Evolutionary conservation across 768 basidiomycete genomes (phyloP).

Genomic region (Candolleomyces aberdarensis): DNA sequence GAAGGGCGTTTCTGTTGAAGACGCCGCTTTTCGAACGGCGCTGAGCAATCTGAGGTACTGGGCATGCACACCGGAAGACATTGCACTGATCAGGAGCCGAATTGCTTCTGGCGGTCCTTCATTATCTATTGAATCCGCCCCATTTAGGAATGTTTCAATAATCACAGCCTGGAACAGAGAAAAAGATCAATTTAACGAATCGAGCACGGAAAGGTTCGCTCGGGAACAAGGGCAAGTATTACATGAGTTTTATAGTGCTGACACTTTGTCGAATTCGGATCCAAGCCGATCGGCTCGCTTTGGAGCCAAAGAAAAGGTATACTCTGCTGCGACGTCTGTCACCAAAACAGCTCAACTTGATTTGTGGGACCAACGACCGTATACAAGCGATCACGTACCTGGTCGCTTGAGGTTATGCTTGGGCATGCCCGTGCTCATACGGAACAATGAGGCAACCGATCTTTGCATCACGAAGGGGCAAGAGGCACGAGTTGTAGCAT

Average conservation of each 20-base stretch:
- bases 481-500: constrained; percentile 14
- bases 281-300: no score
- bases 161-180: constrained; percentile 36
- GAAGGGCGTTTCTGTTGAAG: constrained; percentile 12
- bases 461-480: constrained; percentile 8
- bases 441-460: constrained; percentile 17
- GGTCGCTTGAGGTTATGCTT: constrained; percentile 17
- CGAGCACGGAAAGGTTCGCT: constrained; percentile 30
- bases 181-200: constrained; percentile 35
- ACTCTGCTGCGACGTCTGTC: background rate
- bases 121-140: constrained; percentile 9
- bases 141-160: constrained; percentile 32
- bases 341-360: background rate
- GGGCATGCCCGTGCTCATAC: constrained; percentile 22
- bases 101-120: constrained; percentile 19
- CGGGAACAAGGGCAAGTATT: constrained; percentile 23
- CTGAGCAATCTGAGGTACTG: constrained; percentile 38
- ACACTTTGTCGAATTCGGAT: background rate
- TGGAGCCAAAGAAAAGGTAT: background rate
- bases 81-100: constrained; percentile 28
- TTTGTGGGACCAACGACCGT: background rate
- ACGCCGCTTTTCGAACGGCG: constrained; percentile 23
- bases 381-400: constrained; percentile 7
- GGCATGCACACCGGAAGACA: constrained; percentile 35
- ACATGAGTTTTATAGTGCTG: constrained; percentile 17